Base-by-base conservation (phyloP, 176 grass and related monocot species). In the Carex pumila region DNA sequence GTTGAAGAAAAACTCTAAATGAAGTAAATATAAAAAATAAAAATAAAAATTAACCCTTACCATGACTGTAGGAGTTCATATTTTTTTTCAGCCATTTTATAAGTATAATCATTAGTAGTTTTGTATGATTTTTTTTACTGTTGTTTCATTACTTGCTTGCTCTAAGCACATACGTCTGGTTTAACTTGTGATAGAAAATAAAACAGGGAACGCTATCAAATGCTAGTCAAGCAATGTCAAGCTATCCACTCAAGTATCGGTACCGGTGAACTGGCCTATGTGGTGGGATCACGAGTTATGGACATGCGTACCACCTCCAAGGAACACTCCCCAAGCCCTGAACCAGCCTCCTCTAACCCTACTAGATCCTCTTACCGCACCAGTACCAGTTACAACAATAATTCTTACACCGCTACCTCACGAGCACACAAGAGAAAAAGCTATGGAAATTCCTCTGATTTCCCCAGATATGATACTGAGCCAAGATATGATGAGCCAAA, bases 281-380 rank as follows among this genome's bases (percentile, higher is more conserved):
- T 92, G 83, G 89, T 98, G 65, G 96, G 96, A 43, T 98, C 96
- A 7, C 94, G 93, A 83, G 86, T 95, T 75, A 98, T 98, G 96
- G 96, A 98, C 88, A 86, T 93, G 55, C 94, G 96, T 84, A 98
- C 89, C 76, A 58, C 77, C 60, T 87, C 96, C 10, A 98, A 93
- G 87, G 96, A 98, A 83, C 43, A 29, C 4, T 29, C 80, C 14
- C 80, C 80, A 30, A 83, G 39, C 34, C 80, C 61, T 17, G 13
- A 56, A 18, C 50, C 50, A 55, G 50, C 25, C 50, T 77, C 73
- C 73, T 32, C 25, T 17, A 77, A 56, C 49, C 12, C 49, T 31
- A 32, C 61, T 65, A 82, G 61, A 82, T 47, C 80, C 12, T 54
- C 60, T 65, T 31, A 68, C 41, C 19, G 18, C 29, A 83, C 80